phyloP scores from a whole-genome alignment of 2,329 filamentous ascomycete genomes.

The Exophiala xenobiotica region DNA sequence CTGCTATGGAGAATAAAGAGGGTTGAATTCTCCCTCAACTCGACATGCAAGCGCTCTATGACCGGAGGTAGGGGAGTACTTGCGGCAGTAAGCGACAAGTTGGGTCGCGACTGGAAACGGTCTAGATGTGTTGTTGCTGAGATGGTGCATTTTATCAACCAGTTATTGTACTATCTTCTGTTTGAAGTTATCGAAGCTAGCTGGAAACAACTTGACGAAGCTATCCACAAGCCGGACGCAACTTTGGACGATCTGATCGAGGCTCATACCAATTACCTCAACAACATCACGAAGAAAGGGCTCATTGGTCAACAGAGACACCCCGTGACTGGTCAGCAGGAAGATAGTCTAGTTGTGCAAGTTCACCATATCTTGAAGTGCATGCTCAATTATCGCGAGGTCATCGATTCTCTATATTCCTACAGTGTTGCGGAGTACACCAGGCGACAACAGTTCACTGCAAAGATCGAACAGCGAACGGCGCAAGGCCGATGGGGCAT shows the following conservation, averaged over 20 bases:
- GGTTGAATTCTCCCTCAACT: constrained; percentile 88
- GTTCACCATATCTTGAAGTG: constrained; percentile 87
- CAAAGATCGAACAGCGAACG: constrained; percentile 66
- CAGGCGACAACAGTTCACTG: constrained; percentile 77
- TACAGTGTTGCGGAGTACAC: constrained; percentile 96
- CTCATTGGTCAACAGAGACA: constrained; percentile 70
- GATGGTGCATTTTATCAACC: constrained; percentile 97
- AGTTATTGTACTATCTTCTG: constrained; percentile 96
- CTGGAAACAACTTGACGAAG: constrained; percentile 85
- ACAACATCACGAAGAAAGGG: constrained; percentile 93
- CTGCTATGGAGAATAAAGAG: constrained; percentile 98
- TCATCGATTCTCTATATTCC: constrained; percentile 88
- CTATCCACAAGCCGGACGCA: constrained; percentile 78
- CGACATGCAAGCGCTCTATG: constrained; percentile 93
- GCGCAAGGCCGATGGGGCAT: constrained; percentile 65
- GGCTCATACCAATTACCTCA: constrained; percentile 86
- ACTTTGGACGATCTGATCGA: constrained; percentile 94
- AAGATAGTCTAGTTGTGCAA: constrained; percentile 83
- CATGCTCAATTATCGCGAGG: constrained; percentile 92
- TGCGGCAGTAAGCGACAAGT: constrained; percentile 68
- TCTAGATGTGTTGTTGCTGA: constrained; percentile 87
- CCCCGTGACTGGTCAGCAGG: constrained; percentile 51
- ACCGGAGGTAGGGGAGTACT: constrained; percentile 91
- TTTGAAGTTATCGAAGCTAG: constrained; percentile 98
- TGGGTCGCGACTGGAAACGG: constrained; percentile 81